Evolutionary conservation across 2,329 filamentous ascomycete genomes (phyloP).

Genomic region (Daldinia sp.): DNA sequence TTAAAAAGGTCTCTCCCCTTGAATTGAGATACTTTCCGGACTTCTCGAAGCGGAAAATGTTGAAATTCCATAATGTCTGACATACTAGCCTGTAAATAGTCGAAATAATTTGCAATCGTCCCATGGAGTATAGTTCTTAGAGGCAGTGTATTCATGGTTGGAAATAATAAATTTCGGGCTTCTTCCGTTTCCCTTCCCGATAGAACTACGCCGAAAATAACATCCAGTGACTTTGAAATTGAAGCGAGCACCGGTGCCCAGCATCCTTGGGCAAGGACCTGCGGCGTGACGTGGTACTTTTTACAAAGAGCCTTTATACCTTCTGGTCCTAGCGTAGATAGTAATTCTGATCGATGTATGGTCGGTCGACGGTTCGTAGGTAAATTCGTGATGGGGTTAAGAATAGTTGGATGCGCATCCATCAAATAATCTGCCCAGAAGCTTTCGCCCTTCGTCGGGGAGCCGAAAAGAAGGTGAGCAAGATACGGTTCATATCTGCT

Average conservation of each 20-base stretch:
- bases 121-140: conserved; percentile 81
- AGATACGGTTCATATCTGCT: conserved; percentile 67
- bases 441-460: conserved; percentile 56
- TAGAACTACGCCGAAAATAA: conserved; percentile 84
- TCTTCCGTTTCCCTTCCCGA: conserved; percentile 84
- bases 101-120: conserved; percentile 71
- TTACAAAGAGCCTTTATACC: conserved; percentile 72
- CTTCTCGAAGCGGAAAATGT: conserved; percentile 80
- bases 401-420: conserved; percentile 57
- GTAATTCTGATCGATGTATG: conserved; percentile 59
- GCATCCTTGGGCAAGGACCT: conserved; percentile 79
- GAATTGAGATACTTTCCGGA: conserved; percentile 64
- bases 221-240: conserved; percentile 73
- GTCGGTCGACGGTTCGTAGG: not conserved
- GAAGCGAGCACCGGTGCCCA: conserved; percentile 80
- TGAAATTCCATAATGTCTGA: conserved; percentile 76
- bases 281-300: conserved; percentile 74
- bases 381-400: conserved; percentile 36
- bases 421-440: conserved; percentile 82
- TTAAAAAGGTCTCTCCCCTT: conserved; percentile 60
- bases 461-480: conserved; percentile 62
- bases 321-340: conserved; percentile 57
- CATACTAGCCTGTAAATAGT: conserved; percentile 79
- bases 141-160: conserved; percentile 91
- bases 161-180: conserved; percentile 78